Evolutionary conservation across 78 protist genomes (phyloP).

Genomic region (Protostelium mycophagum): DNA sequence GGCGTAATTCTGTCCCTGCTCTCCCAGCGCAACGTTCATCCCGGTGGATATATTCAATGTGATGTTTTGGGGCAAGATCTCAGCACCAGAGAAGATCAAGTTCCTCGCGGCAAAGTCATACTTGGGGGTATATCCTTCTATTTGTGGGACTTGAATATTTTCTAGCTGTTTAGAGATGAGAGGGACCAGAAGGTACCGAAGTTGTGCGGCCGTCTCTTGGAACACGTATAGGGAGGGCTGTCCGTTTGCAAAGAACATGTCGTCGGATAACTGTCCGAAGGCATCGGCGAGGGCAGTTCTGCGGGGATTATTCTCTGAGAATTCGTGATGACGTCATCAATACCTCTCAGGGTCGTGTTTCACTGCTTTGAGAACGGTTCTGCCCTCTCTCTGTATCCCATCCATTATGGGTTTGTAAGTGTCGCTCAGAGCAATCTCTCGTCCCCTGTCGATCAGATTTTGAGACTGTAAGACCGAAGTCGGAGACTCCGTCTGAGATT

Average conservation of each 20-base stretch:
- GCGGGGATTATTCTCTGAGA: no score
- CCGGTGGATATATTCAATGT: neutral
- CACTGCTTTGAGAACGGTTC: neutral
- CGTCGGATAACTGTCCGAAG: neutral
- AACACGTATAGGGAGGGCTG: neutral
- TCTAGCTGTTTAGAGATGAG: neutral
- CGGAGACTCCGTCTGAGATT: no score
- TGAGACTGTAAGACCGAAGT: no score
- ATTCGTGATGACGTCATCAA: no score
- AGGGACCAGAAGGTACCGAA: neutral
- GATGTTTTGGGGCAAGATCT: neutral
- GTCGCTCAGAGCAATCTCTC: neutral
- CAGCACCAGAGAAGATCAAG: neutral
- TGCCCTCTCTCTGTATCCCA: neutral
- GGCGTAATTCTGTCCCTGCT: neutral
- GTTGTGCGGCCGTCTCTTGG: neutral
- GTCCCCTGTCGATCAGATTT: neutral
- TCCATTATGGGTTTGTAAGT: neutral
- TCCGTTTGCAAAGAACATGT: neutral
- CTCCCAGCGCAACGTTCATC: neutral
- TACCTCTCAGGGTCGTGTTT: neutral
- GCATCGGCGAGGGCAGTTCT: neutral
- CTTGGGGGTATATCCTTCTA: neutral
- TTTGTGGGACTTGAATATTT: neutral
- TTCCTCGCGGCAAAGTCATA: neutral